These are phyloP conservation scores for Fremontodendron californicum DNA, from an alignment of 345 rosid species.

Conservation along the genomic window DNA sequence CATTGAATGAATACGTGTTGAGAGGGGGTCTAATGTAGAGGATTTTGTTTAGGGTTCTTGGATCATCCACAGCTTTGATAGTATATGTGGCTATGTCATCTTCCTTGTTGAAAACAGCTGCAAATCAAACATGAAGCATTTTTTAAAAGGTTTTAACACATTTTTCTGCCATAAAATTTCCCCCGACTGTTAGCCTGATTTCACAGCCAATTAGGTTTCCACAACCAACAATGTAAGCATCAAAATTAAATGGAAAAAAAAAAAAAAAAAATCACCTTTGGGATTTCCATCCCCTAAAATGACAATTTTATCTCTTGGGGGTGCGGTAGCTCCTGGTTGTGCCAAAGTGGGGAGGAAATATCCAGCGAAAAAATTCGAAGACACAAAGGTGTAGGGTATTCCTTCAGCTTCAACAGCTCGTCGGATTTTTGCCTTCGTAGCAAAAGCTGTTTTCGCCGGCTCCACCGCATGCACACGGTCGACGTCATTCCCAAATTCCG, in stretches of 20 bases:
- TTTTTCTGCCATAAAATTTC: not conserved
- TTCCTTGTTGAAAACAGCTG: slow-evolving; percentile 49
- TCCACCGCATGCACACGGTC: slow-evolving; percentile 49
- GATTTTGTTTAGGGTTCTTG: slow-evolving; percentile 54
- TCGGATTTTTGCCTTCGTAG: slow-evolving; percentile 38
- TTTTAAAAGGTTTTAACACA: not conserved
- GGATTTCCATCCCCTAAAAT: slow-evolving; percentile 58
- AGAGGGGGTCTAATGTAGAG: slow-evolving; percentile 47
- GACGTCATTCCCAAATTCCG: slow-evolving; percentile 64
- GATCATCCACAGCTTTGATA: slow-evolving; percentile 54
- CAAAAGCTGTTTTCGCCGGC: slow-evolving; percentile 41
- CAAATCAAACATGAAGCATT: not conserved
- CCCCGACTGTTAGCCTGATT: not conserved
- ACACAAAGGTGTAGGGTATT: slow-evolving; percentile 49
- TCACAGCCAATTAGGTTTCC: not conserved
- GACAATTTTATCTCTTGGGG: slow-evolving; percentile 55
- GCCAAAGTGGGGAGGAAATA: slow-evolving; percentile 42
- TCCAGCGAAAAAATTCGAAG: slow-evolving; percentile 44
- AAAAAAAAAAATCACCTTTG: slow-evolving; percentile 34
- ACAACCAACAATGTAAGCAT: not conserved
- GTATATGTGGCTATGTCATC: slow-evolving; percentile 52
- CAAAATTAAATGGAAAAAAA: not conserved
- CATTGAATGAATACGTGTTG: slow-evolving; percentile 50
- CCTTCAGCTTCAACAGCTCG: slow-evolving; percentile 48
- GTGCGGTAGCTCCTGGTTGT: slow-evolving; percentile 42